These are phyloP conservation scores for Schizonepeta tenuifolia DNA, from an alignment of 257 asterid species.

Conservation along the genomic window DNA sequence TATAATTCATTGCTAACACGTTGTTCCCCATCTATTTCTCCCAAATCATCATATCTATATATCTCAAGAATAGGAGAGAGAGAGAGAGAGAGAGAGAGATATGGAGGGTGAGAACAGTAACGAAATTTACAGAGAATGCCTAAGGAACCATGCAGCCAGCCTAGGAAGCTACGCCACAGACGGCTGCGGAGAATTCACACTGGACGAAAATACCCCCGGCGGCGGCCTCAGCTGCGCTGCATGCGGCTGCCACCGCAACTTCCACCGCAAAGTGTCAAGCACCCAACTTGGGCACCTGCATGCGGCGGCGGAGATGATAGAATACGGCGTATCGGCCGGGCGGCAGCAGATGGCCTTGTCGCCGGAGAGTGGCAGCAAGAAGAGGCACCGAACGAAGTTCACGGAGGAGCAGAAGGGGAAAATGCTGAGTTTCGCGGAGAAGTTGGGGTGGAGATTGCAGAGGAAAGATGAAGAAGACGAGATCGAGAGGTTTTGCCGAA, in stretches of 20 bases:
- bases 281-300: slow-evolving; percentile 1
- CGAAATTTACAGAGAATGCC: slow-evolving; percentile 59
- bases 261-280: slow-evolving; percentile 54
- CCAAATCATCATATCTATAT: slow-evolving; percentile 13
- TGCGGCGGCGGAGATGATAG: slow-evolving; percentile 27
- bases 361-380: slow-evolving; percentile 49
- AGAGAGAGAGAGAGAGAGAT: slow-evolving; percentile 24
- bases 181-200: slow-evolving; percentile 76
- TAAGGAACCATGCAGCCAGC: slow-evolving; percentile 79
- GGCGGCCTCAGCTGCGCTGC: slow-evolving; percentile 57
- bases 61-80: slow-evolving; percentile 1
- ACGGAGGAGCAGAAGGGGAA: slow-evolving; percentile 69
- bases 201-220: slow-evolving; percentile 32
- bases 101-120: slow-evolving; percentile 55
- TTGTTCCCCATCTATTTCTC: slow-evolving; percentile 25
- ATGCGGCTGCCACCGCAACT: slow-evolving; percentile 82
- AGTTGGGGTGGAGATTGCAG: slow-evolving; percentile 68
- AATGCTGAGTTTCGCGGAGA: slow-evolving; percentile 72
- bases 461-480: slow-evolving; percentile 65
- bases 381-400: slow-evolving; percentile 70
- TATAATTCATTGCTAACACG: slow-evolving; percentile 55
- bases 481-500: slow-evolving; percentile 66
- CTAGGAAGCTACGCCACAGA: slow-evolving; percentile 83
- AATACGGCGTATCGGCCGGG: slow-evolving; percentile 17
- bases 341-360: slow-evolving; percentile 23